These are phyloP conservation scores for Fistulinella prunicolor DNA, from an alignment of 768 basidiomycete genomes.

Conservation along the genomic window DNA sequence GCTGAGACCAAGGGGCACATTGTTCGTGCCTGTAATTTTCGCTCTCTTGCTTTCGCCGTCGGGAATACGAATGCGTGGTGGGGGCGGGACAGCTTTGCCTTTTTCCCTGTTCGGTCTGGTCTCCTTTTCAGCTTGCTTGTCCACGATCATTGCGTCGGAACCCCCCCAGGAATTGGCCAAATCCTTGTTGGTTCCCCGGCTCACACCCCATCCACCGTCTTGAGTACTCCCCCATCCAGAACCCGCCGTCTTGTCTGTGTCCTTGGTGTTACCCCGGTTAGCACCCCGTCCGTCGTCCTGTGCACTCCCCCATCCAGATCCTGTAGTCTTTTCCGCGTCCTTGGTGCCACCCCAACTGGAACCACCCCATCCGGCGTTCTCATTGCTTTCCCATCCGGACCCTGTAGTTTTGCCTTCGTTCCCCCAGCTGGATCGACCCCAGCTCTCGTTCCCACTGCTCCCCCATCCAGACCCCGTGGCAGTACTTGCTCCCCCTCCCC, in stretches of 20 bases:
- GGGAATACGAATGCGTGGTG: slow-evolving; percentile 27
- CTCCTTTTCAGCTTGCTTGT: slow-evolving; percentile 1
- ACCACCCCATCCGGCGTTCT: background rate
- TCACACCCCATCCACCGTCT: slow-evolving; percentile 1
- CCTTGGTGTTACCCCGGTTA: background rate
- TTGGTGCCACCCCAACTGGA: background rate
- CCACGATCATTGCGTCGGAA: slow-evolving; percentile 12
- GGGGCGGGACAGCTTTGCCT: slow-evolving; percentile 13
- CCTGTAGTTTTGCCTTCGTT: background rate
- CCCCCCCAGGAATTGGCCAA: background rate
- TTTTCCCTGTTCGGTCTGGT: slow-evolving; percentile 7
- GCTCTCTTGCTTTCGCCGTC: slow-evolving; percentile 10
- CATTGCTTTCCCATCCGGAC: background rate
- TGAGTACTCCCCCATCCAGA: background rate
- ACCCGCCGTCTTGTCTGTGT: background rate
- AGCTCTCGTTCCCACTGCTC: background rate
- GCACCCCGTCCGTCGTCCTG: slow-evolving; percentile 1
- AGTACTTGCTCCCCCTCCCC: slow-evolving; percentile 3
- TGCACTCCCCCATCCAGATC: slow-evolving; percentile 6
- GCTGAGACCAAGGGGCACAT: slow-evolving; percentile 12
- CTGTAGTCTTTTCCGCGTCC: background rate
- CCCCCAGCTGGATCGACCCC: background rate
- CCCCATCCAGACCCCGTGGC: background rate
- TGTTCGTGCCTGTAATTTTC: slow-evolving; percentile 26
- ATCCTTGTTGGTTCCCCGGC: slow-evolving; percentile 1